Percentiles rank a stretch among this genome's conserved stretches.
Conservation (phyloP, 352 stramenopile genomes). For the Phytophthora hibernalis region DNA sequence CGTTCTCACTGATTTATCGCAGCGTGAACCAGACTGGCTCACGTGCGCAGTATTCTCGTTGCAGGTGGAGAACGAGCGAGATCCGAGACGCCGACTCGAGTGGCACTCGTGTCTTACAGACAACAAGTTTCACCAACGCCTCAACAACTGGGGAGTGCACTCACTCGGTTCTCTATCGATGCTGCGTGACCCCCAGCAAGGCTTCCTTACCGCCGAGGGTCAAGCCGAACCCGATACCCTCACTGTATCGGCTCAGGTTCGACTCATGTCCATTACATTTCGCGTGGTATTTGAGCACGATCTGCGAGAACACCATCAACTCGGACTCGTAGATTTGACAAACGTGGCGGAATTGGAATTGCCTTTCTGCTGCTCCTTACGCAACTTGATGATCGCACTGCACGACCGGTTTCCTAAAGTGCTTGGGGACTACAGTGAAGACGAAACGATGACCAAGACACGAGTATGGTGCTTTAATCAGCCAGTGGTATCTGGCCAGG, state of each 20-base stretch:
- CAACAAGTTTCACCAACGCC: conserved; percentile 80
- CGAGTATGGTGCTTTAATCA: conserved; percentile 85
- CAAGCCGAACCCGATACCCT: conserved; percentile 50
- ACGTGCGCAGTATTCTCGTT: conserved; percentile 85
- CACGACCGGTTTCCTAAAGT: conserved; percentile 34
- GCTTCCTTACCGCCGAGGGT: conserved; percentile 44
- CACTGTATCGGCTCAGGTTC: conserved; percentile 68
- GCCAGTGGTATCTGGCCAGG: conserved; percentile 72
- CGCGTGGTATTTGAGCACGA: conserved; percentile 70
- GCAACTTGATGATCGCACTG: conserved; percentile 59
- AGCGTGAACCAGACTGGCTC: conserved; percentile 63
- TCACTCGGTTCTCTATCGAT: conserved; percentile 66
- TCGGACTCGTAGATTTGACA: conserved; percentile 67
- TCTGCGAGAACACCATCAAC: conserved; percentile 52
- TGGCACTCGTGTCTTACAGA: conserved; percentile 86
- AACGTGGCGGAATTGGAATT: conserved; percentile 57
- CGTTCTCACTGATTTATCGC: conserved; percentile 75
- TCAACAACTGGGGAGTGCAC: conserved; percentile 88
- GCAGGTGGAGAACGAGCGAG: conserved; percentile 57
- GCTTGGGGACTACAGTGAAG: conserved; percentile 31
- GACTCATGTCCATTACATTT: conserved; percentile 84
- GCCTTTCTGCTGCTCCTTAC: conserved; percentile 73
- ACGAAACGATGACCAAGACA: conserved; percentile 36
- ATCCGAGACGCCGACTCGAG: conserved; percentile 58
- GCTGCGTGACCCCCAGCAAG: conserved; percentile 61